A percentile compares a stretch with the other conserved stretches of the same genome.
Conservation (phyloP, 371 early-diverging fungal genomes). For the Mucor indicus region DNA sequence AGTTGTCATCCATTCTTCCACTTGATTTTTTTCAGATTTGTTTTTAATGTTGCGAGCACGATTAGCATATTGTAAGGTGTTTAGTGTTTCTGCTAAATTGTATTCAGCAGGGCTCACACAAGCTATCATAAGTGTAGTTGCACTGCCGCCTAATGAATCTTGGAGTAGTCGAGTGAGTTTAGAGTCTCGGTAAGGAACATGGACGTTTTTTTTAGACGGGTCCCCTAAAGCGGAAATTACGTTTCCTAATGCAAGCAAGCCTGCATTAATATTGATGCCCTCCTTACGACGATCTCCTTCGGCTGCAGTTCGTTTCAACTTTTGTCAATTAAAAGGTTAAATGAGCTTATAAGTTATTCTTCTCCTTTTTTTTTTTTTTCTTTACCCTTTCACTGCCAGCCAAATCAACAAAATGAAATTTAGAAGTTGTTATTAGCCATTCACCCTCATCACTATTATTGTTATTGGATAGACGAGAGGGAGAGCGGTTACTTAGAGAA, state of each 20-base stretch:
- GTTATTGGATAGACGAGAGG: constrained; percentile 2
- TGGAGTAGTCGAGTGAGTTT: constrained; percentile 97
- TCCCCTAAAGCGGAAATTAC: constrained; percentile 98
- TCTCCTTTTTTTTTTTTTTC: too few species aligned
- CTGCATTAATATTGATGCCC: constrained; percentile 97
- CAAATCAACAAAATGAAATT: constrained; percentile 99
- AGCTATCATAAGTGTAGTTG: constrained; percentile 90
- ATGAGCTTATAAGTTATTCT: too few species aligned
- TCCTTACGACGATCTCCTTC: constrained; percentile 95
- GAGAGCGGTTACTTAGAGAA: constrained; percentile 16
- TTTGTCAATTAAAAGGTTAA: constrained; percentile 9
- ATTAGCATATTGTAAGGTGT: constrained; percentile 91
- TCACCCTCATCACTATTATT: constrained; percentile 37
- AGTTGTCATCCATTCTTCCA: constrained; percentile 64
- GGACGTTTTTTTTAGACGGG: constrained; percentile 55
- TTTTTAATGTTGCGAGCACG: constrained; percentile 88
- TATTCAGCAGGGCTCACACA: constrained; percentile 82
- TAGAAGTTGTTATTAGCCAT: constrained; percentile 69
- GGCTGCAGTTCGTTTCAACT: constrained; percentile 92
- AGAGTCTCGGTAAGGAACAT: constrained; percentile 97
- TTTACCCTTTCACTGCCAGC: constrained; percentile 98
- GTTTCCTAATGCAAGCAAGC: constrained; percentile 96
- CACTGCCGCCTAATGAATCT: constrained; percentile 94
- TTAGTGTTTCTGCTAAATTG: constrained; percentile 87
- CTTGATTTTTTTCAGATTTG: constrained; percentile 65